Base-by-base conservation (phyloP, 768 basidiomycete genomes). In the Termitomyces titanicus region DNA sequence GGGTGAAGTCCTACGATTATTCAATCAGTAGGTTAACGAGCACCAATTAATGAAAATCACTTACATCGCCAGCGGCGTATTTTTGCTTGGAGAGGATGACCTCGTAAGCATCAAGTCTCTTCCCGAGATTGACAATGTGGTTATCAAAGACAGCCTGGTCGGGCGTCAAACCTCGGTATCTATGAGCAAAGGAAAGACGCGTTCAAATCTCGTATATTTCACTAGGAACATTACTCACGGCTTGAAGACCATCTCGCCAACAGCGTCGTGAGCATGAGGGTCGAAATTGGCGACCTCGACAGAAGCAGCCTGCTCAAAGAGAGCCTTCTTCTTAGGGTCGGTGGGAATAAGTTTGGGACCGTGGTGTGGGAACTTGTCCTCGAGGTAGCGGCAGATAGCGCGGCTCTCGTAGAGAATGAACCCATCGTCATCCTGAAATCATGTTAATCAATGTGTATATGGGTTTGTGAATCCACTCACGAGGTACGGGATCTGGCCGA, bases 331-430 rank as follows among this genome's bases (percentile, higher is more conserved):
- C 56, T 79, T 70, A 29, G 67, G 42, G n/a, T 73, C 74, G n/a
- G 70, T 71, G 2, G 87, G 86, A 27, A 84, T 69, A 31, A 88
- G 74, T 12, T 66, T 54, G 5, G 78, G 72, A 20, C 83, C 83
- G 56, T 83, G 76, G 47, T 70, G 55, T 7, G 76, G 64, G 60
- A 83, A 81, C 66, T 86, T 86, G 37, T 67, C 65, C 34, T 74
- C 79, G 61, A 88, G 62, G 64, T 88, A 89, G 13, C 81, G 78
- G 35, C 63, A 66, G 57, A 88, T 86, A 0, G 85, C 85, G 13
- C 84, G 80, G 38, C 78, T 78, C 62, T 86, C 85, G 65, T 77
- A 87, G 25, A 90, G 60, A 53, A 79, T 70, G 67, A 86, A 81
- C 5, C 84, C 83, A 42, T 80, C 79, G 22, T 83, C 81, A 49